Conservation (phyloP, 2,329 filamentous ascomycete species). For the Orbilia blumenaviensis region DNA sequence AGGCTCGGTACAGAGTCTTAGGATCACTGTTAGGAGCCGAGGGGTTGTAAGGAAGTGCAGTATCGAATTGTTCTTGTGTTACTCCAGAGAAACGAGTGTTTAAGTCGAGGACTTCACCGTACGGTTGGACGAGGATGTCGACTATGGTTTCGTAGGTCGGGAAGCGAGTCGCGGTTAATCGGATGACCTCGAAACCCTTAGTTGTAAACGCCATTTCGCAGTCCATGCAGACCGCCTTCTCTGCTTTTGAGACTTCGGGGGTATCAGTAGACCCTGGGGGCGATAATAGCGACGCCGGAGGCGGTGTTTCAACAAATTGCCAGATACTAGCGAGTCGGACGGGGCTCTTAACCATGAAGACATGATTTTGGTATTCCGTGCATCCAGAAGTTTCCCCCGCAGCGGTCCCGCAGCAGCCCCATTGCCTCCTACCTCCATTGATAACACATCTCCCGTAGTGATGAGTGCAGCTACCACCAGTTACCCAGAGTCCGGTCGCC, state of each 20-base stretch:
- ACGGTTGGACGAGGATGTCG: slow-evolving; percentile 83
- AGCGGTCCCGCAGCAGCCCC: slow-evolving; percentile 79
- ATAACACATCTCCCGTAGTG: slow-evolving; percentile 76
- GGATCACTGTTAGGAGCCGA: background rate
- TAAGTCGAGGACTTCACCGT: slow-evolving; percentile 85
- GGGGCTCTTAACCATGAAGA: slow-evolving; percentile 82
- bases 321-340: slow-evolving; percentile 80
- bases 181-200: slow-evolving; percentile 84
- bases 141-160: slow-evolving; percentile 77
- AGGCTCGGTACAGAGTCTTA: slow-evolving; percentile 72
- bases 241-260: slow-evolving; percentile 48
- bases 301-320: slow-evolving; percentile 80
- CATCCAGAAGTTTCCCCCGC: slow-evolving; percentile 80
- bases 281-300: slow-evolving; percentile 57
- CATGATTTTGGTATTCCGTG: slow-evolving; percentile 75
- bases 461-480: slow-evolving; percentile 79
- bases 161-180: slow-evolving; percentile 89
- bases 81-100: slow-evolving; percentile 94
- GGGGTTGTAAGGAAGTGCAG: slow-evolving; percentile 66
- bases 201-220: slow-evolving; percentile 98
- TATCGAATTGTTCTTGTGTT: slow-evolving; percentile 76
- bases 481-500: slow-evolving; percentile 77
- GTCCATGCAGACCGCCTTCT: slow-evolving; percentile 81
- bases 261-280: slow-evolving; percentile 54
- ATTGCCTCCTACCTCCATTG: slow-evolving; percentile 67